Conservation (phyloP, 163 green algal species). For the Prototheca wickerhamii region DNA sequence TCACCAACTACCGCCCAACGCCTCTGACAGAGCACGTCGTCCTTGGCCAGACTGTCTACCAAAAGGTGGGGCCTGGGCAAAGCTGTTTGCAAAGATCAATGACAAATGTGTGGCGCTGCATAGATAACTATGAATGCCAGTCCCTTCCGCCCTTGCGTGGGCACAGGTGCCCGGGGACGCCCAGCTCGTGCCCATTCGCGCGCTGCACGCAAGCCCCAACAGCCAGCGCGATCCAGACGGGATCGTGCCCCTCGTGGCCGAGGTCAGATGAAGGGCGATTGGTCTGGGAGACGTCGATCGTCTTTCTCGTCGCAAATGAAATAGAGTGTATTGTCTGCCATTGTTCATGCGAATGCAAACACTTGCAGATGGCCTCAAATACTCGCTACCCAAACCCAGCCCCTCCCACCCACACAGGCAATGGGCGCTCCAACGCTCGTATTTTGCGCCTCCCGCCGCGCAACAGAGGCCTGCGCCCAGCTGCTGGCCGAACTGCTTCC, state of each 20-base stretch:
- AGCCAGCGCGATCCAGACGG: conserved; percentile 35
- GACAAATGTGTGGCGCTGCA: not conserved
- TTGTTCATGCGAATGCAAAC: not conserved
- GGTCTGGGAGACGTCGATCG: no score
- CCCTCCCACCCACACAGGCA: not conserved
- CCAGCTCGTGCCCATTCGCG: not conserved
- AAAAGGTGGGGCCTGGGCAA: conserved; percentile 19
- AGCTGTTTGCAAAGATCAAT: not conserved
- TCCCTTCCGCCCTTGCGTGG: conserved; percentile 3
- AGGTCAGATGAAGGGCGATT: no score
- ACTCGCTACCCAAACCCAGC: not conserved
- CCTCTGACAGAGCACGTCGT: conserved; percentile 65
- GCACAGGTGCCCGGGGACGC: not conserved
- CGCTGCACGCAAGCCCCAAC: not conserved
- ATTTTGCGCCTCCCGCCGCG: conserved; percentile 70
- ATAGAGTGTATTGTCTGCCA: not conserved
- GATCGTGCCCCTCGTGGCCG: conserved; percentile 46
- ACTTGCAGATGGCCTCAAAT: not conserved
- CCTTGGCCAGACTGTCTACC: conserved; percentile 47
- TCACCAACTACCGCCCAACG: conserved; percentile 78
- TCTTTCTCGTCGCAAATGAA: no score
- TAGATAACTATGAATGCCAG: not conserved
- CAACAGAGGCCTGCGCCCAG: conserved; percentile 13
- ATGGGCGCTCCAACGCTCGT: conserved; percentile 78
- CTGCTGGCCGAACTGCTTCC: conserved; percentile 11